These are phyloP conservation scores for Argentina anserina DNA, from an alignment of 306 rosid species.

Conservation along the genomic window DNA sequence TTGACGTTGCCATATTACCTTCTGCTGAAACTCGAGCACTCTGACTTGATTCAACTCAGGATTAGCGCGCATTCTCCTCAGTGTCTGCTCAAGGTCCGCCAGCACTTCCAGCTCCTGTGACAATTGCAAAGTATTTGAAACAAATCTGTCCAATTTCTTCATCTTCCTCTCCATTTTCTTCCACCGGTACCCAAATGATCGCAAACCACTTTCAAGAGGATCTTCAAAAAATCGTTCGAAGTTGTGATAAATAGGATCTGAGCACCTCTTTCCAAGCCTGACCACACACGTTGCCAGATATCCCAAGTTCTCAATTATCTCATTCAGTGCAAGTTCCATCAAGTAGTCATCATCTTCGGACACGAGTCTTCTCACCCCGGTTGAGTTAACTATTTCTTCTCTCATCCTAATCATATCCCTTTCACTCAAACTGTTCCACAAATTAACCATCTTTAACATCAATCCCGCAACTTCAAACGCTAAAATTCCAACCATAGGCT, in stretches of 20 bases:
- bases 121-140: slow-evolving; percentile 44
- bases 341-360: slow-evolving; percentile 53
- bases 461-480: slow-evolving; percentile 66
- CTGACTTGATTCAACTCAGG: slow-evolving; percentile 17
- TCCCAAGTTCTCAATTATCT: slow-evolving; percentile 51
- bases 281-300: slow-evolving; percentile 51
- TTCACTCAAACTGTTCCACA: slow-evolving; percentile 69
- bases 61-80: slow-evolving; percentile 48
- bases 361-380: slow-evolving; percentile 58
- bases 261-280: slow-evolving; percentile 64
- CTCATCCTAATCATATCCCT: slow-evolving; percentile 41
- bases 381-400: slow-evolving; percentile 45
- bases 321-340: slow-evolving; percentile 64
- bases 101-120: slow-evolving; percentile 61
- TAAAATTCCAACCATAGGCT: slow-evolving; percentile 60
- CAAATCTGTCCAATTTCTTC: slow-evolving; percentile 81
- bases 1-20: slow-evolving; percentile 57
- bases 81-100: slow-evolving; percentile 51
- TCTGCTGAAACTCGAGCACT: slow-evolving; percentile 50
- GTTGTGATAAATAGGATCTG: slow-evolving; percentile 50
- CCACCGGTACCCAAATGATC: slow-evolving; percentile 64
- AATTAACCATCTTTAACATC: slow-evolving; percentile 64
- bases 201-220: slow-evolving; percentile 41
- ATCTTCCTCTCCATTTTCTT: slow-evolving; percentile 80
- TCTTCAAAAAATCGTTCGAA: slow-evolving; percentile 50